Conservation (phyloP, 176 grass and related monocot species). For the Themeda triandra region DNA sequence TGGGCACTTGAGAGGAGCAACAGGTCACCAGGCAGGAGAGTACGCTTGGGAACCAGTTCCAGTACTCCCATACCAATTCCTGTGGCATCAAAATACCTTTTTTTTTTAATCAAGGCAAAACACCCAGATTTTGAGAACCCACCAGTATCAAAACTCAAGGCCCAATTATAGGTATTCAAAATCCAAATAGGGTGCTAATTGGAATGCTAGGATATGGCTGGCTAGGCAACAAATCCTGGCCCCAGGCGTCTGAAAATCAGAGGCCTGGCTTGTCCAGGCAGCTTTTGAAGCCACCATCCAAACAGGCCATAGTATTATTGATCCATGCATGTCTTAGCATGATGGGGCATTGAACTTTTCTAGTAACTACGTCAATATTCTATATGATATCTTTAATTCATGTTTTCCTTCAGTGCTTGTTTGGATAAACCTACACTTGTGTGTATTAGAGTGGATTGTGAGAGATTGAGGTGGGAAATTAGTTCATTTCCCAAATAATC, state of each 20-base stretch:
- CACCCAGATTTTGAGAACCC: background rate
- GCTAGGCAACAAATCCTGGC: background rate
- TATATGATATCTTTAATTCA: background rate
- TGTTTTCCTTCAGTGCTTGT: background rate
- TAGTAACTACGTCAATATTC: background rate
- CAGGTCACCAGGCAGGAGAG: background rate
- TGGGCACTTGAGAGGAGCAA: background rate
- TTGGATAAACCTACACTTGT: background rate
- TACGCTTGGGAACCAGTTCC: background rate
- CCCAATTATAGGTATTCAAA: background rate
- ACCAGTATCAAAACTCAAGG: background rate
- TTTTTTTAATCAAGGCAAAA: background rate
- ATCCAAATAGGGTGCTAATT: background rate
- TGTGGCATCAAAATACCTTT: background rate
- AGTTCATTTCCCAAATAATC: background rate
- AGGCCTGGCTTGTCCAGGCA: background rate
- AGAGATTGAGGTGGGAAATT: background rate
- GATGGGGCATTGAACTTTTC: background rate
- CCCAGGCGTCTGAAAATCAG: background rate
- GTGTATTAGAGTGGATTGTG: background rate
- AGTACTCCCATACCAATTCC: background rate
- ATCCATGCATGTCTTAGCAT: background rate
- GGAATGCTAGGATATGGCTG: background rate
- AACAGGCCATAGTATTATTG: background rate
- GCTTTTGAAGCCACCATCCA: background rate